Base-by-base conservation (phyloP, 805 yeast species). In the Lachancea quebecensis region DNA sequence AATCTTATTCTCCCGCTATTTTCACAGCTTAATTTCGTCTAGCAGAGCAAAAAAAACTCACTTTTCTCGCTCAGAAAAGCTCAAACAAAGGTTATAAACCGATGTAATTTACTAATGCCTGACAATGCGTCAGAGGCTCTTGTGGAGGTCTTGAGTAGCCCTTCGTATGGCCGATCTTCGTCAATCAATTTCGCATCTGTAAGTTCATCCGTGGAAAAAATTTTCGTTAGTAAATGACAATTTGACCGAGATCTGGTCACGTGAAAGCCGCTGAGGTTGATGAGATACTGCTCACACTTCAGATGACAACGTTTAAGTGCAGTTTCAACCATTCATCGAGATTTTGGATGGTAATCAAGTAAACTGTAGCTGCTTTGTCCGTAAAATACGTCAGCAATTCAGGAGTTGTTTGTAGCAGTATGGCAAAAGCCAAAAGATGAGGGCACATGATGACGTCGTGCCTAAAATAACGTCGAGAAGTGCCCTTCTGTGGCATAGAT, bases 311-410 rank as follows among this genome's bases (percentile, higher is more conserved):
- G 38, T 65, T 65, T 17, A 63, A 57, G 42, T 65, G 69, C 31
- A 65, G 41, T 34, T 53, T 56, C 12, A 65, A 48, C 69, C 69
- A 65, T 38, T 65, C 69, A 44, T 65, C 67, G 18, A 59, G 52
- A 42, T 51, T 59, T 9, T 48, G 47, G 14, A 64, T 48, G 10
- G 52, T 39, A 3, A 65, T 49, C 16, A 61, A 29, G 3, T 59
- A 49, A 1, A 63, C 64, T 15, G 53, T 51, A 9, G 46, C 39
- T 12, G 52, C 55, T 8, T 18, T 45, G 4, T 44, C 27, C 1
- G 55, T 49, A 40, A 64, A 65, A 40, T 58, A 55, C n/a, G 33
- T 37, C 18, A 63, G 50, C 2, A 54, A 45, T 14, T 35, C 35
- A 9, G 41, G 14, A 5, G 56, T 50, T 2, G 65, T 55, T 21